Base-by-base conservation (phyloP, 805 yeast genomes). In the Kazachstania africana region DNA sequence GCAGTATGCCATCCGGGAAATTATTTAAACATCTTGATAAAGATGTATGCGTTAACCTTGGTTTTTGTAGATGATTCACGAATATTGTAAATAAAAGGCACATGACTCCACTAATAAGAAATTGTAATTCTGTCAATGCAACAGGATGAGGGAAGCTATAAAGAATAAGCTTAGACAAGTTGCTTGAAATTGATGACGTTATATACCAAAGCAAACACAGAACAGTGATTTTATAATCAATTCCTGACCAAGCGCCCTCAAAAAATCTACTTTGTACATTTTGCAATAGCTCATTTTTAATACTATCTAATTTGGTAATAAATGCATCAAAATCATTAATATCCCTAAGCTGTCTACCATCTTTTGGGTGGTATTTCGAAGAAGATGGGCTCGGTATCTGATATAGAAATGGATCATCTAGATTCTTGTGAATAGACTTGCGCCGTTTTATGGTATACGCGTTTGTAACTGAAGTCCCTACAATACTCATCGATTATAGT, bases 91-190 rank as follows among this genome's bases (percentile, higher is more conserved):
- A 63, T 0, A 54, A 16, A 16, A 74, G 39, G 40, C 91, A 79
- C 37, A 80, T 62, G 8, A 60, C 24, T 4, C 76, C 77, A 43
- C 85, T 85, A 44, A 83, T 62, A 19, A 78, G 46, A 48, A 88
- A 88, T 60, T 91, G 97, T 33, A 78, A 59, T 63, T 87, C 85
- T 1, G 96, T 84, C 35, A 91, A 67, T 1, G 94, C 78, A n/a
- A 85, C 74, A 1, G 98, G 95, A 52, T 75, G 81, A 27, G 69
- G 68, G 55, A 78, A 85, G 29, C 63, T 60, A 40, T 63, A 70
- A 37, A 88, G 60, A 29, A 88, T 83, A 28, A 75, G 62, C 53
- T 88, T 88, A 22, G 93, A 75, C 22, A 88, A 65, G 48, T 83
- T 84, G 42, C 78, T 78, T 3, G 94, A 79, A 6, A 87, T 56